Conservation (phyloP, 1,284 basidiomycete genomes). For the Fomitopsis palustris region DNA sequence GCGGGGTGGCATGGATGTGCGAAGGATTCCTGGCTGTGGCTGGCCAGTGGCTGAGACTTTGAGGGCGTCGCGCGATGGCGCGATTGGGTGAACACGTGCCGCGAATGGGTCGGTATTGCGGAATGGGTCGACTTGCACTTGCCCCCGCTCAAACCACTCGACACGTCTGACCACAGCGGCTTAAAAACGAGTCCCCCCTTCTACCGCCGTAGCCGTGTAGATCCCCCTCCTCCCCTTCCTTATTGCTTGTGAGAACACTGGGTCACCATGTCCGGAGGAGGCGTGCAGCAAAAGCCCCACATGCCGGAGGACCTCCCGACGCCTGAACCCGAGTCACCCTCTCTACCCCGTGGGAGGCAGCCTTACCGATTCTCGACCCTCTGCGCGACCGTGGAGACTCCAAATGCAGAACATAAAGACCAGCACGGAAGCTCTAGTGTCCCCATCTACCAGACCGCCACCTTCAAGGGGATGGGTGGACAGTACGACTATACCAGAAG, state of each 20-base stretch:
- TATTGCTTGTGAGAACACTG: neutral
- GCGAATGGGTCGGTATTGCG: neutral
- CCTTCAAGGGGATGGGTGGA: constrained; percentile 93
- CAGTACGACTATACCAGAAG: constrained; percentile 94
- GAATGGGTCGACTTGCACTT: neutral
- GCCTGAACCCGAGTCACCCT: constrained; percentile 74
- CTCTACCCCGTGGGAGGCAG: constrained; percentile 46
- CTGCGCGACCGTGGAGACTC: constrained; percentile 88
- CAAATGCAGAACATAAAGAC: constrained; percentile 78
- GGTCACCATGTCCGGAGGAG: neutral
- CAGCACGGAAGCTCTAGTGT: constrained; percentile 93
- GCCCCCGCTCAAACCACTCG: neutral
- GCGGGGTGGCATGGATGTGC: constrained; percentile 11
- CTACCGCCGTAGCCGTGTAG: neutral
- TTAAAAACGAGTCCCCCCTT: neutral
- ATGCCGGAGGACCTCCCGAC: constrained; percentile 49
- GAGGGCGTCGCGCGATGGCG: neutral
- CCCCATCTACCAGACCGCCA: constrained; percentile 97
- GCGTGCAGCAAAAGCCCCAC: neutral
- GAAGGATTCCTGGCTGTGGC: too few relatives aligned
- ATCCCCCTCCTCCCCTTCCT: neutral
- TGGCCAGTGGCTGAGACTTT: neutral
- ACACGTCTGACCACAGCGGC: neutral
- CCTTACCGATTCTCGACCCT: constrained; percentile 82
- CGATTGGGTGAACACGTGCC: neutral